These are phyloP conservation scores for Pistacia atlantica DNA, from an alignment of 345 rosid species.

Conservation along the genomic window DNA sequence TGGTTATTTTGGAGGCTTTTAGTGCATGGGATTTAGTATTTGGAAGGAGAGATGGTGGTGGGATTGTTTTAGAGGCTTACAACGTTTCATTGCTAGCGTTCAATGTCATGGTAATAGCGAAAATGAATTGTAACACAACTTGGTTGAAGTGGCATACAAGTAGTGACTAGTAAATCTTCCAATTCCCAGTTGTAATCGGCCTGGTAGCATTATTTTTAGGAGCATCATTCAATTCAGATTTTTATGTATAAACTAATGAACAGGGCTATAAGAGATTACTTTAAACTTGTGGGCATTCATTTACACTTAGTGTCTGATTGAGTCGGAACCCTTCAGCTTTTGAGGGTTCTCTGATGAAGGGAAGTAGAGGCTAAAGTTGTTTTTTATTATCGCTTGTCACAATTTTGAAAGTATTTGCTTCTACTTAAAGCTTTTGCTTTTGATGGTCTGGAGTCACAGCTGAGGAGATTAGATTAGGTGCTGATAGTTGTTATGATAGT, in stretches of 20 bases:
- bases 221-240: background rate
- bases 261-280: background rate
- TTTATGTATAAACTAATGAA: background rate
- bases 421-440: background rate
- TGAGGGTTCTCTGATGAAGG: background rate
- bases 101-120: no score
- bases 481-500: background rate
- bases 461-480: background rate
- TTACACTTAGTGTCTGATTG: background rate
- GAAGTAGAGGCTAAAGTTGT: background rate
- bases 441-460: background rate
- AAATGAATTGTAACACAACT: no score
- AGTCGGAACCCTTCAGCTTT: background rate
- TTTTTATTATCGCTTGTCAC: background rate
- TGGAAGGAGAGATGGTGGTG: background rate
- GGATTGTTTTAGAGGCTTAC: no score
- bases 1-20: background rate
- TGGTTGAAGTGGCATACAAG: no score
- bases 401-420: background rate
- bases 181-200: no score
- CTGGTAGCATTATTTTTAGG: background rate
- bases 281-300: background rate
- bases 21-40: background rate
- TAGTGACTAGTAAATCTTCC: no score
- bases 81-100: no score